Conservation (phyloP, 2,329 filamentous ascomycete genomes). For the Colletotrichum trifolii region DNA sequence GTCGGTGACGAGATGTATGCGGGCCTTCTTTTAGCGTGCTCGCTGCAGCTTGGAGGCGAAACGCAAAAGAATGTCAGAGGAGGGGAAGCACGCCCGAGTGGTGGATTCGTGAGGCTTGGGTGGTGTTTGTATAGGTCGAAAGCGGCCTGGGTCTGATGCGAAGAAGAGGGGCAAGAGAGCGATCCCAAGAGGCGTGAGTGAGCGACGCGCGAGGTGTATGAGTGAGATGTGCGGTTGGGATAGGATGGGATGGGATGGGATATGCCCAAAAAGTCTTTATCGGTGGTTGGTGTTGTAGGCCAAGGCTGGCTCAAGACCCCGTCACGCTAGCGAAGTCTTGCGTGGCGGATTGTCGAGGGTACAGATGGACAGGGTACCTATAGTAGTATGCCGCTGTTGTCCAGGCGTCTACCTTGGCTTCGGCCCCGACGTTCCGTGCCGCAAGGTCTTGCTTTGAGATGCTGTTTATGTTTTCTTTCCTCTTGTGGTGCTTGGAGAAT, state of each 20-base stretch:
- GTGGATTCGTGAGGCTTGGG: constrained; percentile 27
- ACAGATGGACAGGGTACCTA: background rate
- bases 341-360: background rate
- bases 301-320: constrained; percentile 29
- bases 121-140: constrained; percentile 25
- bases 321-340: constrained; percentile 20
- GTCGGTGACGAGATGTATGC: constrained; percentile 23
- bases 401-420: too few relatives aligned
- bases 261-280: constrained; percentile 28
- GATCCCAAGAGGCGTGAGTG: constrained; percentile 16
- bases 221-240: too few relatives aligned
- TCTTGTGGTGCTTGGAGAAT: constrained; percentile 10
- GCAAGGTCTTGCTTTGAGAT: too few relatives aligned
- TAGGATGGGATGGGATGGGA: constrained; percentile 23
- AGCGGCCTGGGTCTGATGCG: constrained; percentile 24
- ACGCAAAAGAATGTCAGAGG: constrained; percentile 23
- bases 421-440: too few relatives aligned
- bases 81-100: constrained; percentile 14
- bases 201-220: background rate
- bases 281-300: constrained; percentile 31
- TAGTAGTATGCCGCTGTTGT: background rate
- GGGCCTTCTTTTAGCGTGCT: constrained; percentile 31
- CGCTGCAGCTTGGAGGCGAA: constrained; percentile 31
- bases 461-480: too few relatives aligned
- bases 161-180: constrained; percentile 27